phyloP scores from a whole-genome alignment of 83 land plant species.

The Isoetes engelmannii region DNA sequence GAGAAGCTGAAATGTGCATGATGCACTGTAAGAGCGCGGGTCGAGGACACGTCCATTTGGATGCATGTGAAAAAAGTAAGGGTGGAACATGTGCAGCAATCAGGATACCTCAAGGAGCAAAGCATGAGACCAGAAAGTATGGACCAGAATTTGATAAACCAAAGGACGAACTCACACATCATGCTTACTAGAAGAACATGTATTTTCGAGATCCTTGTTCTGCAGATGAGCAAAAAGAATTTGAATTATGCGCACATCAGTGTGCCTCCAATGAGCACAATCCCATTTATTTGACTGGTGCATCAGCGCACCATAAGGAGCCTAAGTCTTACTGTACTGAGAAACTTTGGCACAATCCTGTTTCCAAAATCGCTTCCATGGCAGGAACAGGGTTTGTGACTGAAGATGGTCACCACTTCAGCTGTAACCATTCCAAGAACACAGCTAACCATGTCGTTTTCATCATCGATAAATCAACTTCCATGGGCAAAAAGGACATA shows the following conservation, averaged over 20 bases:
- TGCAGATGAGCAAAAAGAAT: slow-evolving; percentile 6
- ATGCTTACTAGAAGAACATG: slow-evolving; percentile 26
- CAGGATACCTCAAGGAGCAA: too few species aligned
- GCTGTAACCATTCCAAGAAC: slow-evolving; percentile 19
- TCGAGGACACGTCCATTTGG: slow-evolving; percentile 27
- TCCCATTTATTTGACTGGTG: too few species aligned
- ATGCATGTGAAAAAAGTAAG: neutral
- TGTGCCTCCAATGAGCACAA: slow-evolving; percentile 19
- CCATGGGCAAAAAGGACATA: slow-evolving; percentile 15
- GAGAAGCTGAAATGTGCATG: slow-evolving; percentile 28
- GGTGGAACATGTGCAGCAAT: neutral
- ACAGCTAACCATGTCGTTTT: slow-evolving; percentile 33
- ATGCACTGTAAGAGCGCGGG: slow-evolving; percentile 30
- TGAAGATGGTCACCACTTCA: slow-evolving; percentile 27
- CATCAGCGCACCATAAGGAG: neutral
- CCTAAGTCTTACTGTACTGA: slow-evolving; percentile 23
- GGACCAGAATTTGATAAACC: slow-evolving; percentile 21
- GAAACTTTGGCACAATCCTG: slow-evolving; percentile 24
- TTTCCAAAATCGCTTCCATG: too few species aligned
- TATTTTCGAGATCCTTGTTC: slow-evolving; percentile 27
- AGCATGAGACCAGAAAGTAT: slow-evolving; percentile 23
- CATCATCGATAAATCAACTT: slow-evolving; percentile 30
- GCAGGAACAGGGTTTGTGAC: slow-evolving; percentile 22
- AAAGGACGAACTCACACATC: slow-evolving; percentile 30
- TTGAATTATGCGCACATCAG: slow-evolving; percentile 20